A percentile compares a stretch with the other conserved stretches of the same genome.
Evolutionary conservation across 2,329 filamentous ascomycete genomes (phyloP).

Genomic region (Alternaria alternata): DNA sequence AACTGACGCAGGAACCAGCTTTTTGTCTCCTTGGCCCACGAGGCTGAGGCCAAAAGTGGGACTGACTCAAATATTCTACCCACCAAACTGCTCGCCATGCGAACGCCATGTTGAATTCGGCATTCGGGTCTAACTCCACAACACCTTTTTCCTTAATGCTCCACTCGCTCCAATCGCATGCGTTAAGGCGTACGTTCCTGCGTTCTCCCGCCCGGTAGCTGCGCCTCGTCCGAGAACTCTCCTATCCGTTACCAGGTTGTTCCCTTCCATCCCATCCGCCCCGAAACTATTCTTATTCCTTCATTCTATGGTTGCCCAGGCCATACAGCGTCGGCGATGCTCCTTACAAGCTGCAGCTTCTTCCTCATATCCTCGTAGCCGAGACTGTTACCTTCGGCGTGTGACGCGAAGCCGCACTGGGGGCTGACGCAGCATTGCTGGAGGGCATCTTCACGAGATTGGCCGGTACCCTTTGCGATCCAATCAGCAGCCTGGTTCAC

Average conservation of each 20-base stretch:
- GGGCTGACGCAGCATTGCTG: conserved; percentile 63
- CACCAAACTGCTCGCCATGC: conserved; percentile 8
- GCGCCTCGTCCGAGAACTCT: neutral
- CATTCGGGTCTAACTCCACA: conserved; percentile 19
- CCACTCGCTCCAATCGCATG: conserved; percentile 8
- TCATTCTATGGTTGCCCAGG: conserved; percentile 57
- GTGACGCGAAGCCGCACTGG: conserved; percentile 65
- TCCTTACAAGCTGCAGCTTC: conserved; percentile 74
- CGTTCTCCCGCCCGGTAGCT: neutral
- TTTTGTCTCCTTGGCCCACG: neutral
- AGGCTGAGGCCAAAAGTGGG: neutral
- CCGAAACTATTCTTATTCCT: neutral
- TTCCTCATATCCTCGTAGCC: conserved; percentile 74
- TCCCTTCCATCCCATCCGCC: too few species aligned
- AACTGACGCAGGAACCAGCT: neutral
- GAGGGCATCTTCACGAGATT: conserved; percentile 72
- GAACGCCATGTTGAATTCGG: conserved; percentile 40
- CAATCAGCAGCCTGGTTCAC: conserved; percentile 66
- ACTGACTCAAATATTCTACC: conserved; percentile 10
- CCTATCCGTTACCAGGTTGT: neutral
- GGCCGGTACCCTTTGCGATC: conserved; percentile 71
- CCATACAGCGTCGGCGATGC: conserved; percentile 79
- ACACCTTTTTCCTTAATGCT: conserved; percentile 8
- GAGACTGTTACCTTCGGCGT: conserved; percentile 76
- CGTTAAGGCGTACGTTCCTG: neutral